Base-by-base conservation (phyloP, 1,284 basidiomycete species). In the Porodaedalea pini region DNA sequence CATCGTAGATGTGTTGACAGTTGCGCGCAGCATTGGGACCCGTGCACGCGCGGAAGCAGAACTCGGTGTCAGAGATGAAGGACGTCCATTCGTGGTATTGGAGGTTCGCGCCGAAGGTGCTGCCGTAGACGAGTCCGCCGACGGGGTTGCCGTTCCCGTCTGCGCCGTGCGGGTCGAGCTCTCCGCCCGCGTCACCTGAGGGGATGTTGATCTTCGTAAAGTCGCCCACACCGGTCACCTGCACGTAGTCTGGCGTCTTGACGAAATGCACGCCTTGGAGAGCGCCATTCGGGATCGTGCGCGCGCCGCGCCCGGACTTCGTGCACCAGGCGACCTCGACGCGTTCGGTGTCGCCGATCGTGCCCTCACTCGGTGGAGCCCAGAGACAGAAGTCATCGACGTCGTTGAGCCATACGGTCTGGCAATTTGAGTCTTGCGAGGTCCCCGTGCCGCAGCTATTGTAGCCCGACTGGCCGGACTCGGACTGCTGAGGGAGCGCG, bases 1-100 rank as follows among this genome's bases (percentile, higher is more conserved):
- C 62, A 52, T 65, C 63, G 52, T 63, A 62, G 50, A 69, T 68
- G 64, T 69, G 66, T 21, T 83, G 77, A 70, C 84, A 86, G 64
- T 80, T 77, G 10, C 69, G 66, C 2, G 79, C 76, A 39, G 84
- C 81, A 54, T 80, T 76, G 19, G 75, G 72, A 31, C 81, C 83
- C 52, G 61, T 69, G 66, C 85, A 86, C 29, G 82, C 83, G 55
- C 82, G 76, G 73, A 86, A 77, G 71, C 83, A 86, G 70, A 86
- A 88, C 62, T 80, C 73, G 29, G 59, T 70, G 51, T 75, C 73
- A 7, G 76, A 78, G 62, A 83, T 79, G 71, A 81, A 81, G 60
- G 25, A 59, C n/a, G 65, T 66, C 78, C 57, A 68, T 58, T 68
- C 67, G 52, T 68, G 65, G 55, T 65, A 65, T 61, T 69, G 64